These are phyloP conservation scores for Aphanomyces astaci DNA, from an alignment of 352 stramenopile species.

Conservation along the genomic window DNA sequence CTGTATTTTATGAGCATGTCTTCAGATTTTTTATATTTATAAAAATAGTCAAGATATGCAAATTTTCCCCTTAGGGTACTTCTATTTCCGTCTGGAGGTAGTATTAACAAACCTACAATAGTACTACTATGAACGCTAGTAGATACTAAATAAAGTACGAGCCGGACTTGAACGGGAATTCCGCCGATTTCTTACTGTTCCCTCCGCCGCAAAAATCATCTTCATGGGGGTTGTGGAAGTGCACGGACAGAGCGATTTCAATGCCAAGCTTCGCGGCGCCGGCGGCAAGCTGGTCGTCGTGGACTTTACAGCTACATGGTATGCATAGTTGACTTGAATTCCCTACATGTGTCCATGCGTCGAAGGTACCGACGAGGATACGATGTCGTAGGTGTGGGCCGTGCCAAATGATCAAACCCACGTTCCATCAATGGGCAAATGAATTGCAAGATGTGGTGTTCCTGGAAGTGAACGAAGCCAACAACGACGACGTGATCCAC, in stretches of 20 bases:
- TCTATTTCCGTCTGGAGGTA: too few relatives aligned
- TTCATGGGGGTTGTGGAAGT: slow-evolving; percentile 68
- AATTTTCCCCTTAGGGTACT: too few relatives aligned
- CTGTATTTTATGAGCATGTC: too few relatives aligned
- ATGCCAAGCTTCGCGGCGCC: slow-evolving; percentile 60
- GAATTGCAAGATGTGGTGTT: slow-evolving; percentile 86
- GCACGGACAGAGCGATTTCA: slow-evolving; percentile 65
- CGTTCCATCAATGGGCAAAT: slow-evolving; percentile 67
- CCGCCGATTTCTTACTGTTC: background rate
- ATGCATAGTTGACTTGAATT: slow-evolving; percentile 6
- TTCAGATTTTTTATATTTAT: too few relatives aligned
- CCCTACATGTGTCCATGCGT: background rate
- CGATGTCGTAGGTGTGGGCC: slow-evolving; percentile 45
- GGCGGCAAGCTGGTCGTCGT: slow-evolving; percentile 85
- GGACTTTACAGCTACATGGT: slow-evolving; percentile 83
- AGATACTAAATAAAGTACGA: too few relatives aligned
- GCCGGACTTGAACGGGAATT: background rate
- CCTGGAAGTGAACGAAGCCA: slow-evolving; percentile 72
- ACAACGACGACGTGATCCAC: slow-evolving; percentile 77
- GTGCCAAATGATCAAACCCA: slow-evolving; percentile 82
- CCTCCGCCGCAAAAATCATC: background rate
- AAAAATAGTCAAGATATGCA: too few relatives aligned
- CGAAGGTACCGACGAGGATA: too few relatives aligned
- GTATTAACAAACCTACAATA: too few relatives aligned
- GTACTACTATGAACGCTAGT: too few relatives aligned